These are phyloP conservation scores for Leptomonas pyrrhocoris DNA, from an alignment of 208 protist genomes.

Conservation along the genomic window DNA sequence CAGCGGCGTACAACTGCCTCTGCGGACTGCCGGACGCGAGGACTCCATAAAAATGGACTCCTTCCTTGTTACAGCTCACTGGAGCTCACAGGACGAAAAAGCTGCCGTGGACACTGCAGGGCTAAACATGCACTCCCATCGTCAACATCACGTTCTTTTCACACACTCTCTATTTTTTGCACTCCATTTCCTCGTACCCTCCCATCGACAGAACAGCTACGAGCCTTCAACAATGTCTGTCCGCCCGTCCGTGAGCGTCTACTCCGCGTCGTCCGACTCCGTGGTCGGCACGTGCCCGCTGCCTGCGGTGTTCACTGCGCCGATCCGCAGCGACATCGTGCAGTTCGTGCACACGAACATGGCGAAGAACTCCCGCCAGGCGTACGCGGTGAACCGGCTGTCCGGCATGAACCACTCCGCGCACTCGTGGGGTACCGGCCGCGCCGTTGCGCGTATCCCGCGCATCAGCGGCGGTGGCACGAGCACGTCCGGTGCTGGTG, in stretches of 20 bases:
- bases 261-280: slow-evolving; percentile 79
- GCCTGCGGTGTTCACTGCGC: slow-evolving; percentile 85
- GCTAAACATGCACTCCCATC: too few species aligned
- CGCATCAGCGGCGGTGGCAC: slow-evolving; percentile 98
- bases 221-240: slow-evolving; percentile 59
- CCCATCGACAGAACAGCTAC: slow-evolving; percentile 1
- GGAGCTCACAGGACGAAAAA: too few species aligned
- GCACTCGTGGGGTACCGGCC: slow-evolving; percentile 99
- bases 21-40: too few species aligned
- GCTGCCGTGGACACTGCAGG: too few species aligned
- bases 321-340: slow-evolving; percentile 87
- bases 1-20: too few species aligned
- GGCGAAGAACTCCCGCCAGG: slow-evolving; percentile 98
- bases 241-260: slow-evolving; percentile 88
- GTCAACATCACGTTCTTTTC: too few species aligned
- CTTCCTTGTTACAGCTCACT: too few species aligned
- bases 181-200: neutral
- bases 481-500: slow-evolving; percentile 97
- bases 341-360: slow-evolving; percentile 97
- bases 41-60: too few species aligned
- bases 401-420: slow-evolving; percentile 98
- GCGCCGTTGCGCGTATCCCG: slow-evolving; percentile 99
- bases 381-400: slow-evolving; percentile 95
- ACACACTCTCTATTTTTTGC: too few species aligned
- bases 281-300: slow-evolving; percentile 77